Evolutionary conservation across 768 basidiomycete species (phyloP), one percentile per base, ranked within the genome.

Genomic region (Kwoniella dejecticola): DNA sequence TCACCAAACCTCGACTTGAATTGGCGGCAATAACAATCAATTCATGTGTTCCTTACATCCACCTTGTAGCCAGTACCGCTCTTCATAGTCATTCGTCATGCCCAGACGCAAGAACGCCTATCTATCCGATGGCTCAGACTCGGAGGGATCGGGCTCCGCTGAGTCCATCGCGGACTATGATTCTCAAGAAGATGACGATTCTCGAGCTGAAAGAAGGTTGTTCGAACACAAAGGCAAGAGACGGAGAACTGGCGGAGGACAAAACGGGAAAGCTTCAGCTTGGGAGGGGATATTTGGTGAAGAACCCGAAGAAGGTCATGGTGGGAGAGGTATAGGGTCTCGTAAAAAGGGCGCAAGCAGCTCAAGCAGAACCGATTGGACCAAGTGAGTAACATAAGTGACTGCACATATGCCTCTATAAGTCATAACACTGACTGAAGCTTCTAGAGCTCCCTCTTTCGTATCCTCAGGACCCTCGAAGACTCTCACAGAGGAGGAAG

Each of bases 81-180:
- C n/a, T n/a, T n/a, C n/a, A n/a, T 38, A n/a, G 12, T 24, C 10
- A 40, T 50, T 27, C 36, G 29, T 26, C 27, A 80, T 79, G 80
- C 72, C 79, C 15, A 67, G 80, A 2, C 72, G 79, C 41, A 80
- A 79, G 73, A 62, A 63, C 40, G 60, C 65, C 21, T 77, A 88
- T 74, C 87, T 88, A 11, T 87, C 86, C 48, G 80, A 81, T 24
- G 84, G 77, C 42, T 75, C 72, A 0, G 78, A 78, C 27, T 84
- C 83, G 38, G 82, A 84, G 13, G 82, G 80, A 19, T 83, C 69
- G 8, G 60, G 26, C 13, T 67, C 65, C 23, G 66, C 49, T 21
- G 57, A 23, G 21, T 60, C 60, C n/a, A 49, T 47, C 12, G 70
- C 68, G 4, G 72, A 66, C 1, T 76, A 64, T 54, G 68, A 76